These are phyloP conservation scores for Zygosaccharomyces sapae DNA, from an alignment of 1,139 yeast genomes.

Conservation along the genomic window DNA sequence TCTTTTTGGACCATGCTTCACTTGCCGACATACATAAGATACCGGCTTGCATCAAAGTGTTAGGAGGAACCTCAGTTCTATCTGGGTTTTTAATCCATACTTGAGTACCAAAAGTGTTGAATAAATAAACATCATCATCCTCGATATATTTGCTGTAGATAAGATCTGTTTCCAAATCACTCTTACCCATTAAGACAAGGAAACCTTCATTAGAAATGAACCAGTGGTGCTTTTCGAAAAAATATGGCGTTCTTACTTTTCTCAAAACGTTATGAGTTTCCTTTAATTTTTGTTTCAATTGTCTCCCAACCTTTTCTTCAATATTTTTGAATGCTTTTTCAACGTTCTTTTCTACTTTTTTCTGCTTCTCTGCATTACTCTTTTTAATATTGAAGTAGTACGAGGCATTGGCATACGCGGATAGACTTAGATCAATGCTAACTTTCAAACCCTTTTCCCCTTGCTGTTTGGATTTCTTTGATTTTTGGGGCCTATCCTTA, in stretches of 20 bases:
- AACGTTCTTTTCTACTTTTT: slow-evolving; percentile 75
- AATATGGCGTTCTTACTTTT: slow-evolving; percentile 65
- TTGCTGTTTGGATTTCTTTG: slow-evolving; percentile 19
- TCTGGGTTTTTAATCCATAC: slow-evolving; percentile 77
- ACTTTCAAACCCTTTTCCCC: slow-evolving; percentile 44
- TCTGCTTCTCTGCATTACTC: slow-evolving; percentile 71
- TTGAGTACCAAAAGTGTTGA: slow-evolving; percentile 68
- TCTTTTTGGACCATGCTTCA: slow-evolving; percentile 84
- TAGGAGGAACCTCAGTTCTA: slow-evolving; percentile 56
- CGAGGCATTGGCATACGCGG: slow-evolving; percentile 92
- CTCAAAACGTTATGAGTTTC: slow-evolving; percentile 61
- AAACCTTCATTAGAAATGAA: slow-evolving; percentile 86
- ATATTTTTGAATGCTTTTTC: slow-evolving; percentile 79
- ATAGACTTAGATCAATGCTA: slow-evolving; percentile 60
- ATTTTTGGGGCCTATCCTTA: slow-evolving; percentile 20
- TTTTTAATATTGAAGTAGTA: slow-evolving; percentile 76
- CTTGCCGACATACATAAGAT: slow-evolving; percentile 76
- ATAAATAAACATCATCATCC: slow-evolving; percentile 68
- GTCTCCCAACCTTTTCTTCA: slow-evolving; percentile 70
- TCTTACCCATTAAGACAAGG: slow-evolving; percentile 82
- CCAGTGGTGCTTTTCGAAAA: slow-evolving; percentile 96
- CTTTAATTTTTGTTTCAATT: slow-evolving; percentile 62
- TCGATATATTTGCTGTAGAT: slow-evolving; percentile 72
- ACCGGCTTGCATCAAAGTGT: slow-evolving; percentile 88
- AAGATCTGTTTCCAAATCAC: slow-evolving; percentile 77